These are phyloP conservation scores for Metarhizium sp. DNA, from an alignment of 2,329 filamentous ascomycete genomes.

Conservation along the genomic window DNA sequence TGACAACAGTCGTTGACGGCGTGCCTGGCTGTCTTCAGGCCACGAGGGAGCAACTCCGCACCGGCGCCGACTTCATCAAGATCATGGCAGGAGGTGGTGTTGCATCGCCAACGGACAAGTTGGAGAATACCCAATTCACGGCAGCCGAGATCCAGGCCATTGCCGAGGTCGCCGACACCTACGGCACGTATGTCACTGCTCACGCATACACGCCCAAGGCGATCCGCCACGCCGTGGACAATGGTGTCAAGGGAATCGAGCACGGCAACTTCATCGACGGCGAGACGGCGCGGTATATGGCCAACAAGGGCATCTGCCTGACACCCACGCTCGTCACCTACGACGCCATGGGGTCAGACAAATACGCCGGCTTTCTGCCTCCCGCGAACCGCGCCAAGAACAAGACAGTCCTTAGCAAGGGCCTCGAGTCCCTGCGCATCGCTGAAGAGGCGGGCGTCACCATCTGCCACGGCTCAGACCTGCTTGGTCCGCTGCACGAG, in stretches of 20 bases:
- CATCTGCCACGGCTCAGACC: constrained; percentile 43
- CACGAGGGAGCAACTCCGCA: constrained; percentile 43
- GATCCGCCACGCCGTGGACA: constrained; percentile 44
- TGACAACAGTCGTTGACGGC: constrained; percentile 29
- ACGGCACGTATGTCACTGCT: constrained; percentile 44
- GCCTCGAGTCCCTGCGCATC: constrained; percentile 36
- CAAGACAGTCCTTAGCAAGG: constrained; percentile 34
- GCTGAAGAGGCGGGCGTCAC: constrained; percentile 42
- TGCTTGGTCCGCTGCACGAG: constrained; percentile 20
- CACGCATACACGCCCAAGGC: constrained; percentile 47
- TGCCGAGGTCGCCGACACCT: constrained; percentile 35
- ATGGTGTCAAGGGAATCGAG: constrained; percentile 45
- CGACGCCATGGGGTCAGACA: constrained; percentile 34
- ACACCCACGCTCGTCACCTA: constrained; percentile 47
- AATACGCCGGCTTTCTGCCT: constrained; percentile 33
- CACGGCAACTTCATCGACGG: constrained; percentile 34
- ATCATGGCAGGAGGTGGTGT: constrained; percentile 52
- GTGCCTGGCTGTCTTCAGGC: constrained; percentile 43
- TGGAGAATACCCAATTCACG: constrained; percentile 47
- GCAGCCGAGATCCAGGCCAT: constrained; percentile 47
- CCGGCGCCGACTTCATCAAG: constrained; percentile 52
- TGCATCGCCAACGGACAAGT: constrained; percentile 41
- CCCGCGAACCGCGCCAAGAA: constrained; percentile 39
- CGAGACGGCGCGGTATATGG: constrained; percentile 39
- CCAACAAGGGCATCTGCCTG: constrained; percentile 34